A percentile compares a stretch with the other conserved stretches of the same genome.
Conservation (phyloP, 2,329 filamentous ascomycete species). For the Arachnomyces sp. region DNA sequence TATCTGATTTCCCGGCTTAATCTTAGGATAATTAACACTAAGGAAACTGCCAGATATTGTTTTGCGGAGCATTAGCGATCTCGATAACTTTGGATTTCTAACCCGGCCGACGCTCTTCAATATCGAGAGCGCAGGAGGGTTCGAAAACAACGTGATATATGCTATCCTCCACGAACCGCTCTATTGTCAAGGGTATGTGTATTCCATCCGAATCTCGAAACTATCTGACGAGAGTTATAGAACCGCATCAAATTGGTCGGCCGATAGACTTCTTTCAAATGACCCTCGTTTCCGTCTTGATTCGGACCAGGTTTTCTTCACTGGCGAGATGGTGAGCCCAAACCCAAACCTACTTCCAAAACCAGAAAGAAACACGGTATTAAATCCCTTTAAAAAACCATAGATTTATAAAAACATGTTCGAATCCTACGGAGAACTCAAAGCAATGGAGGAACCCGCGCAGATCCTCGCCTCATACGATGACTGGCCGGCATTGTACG, state of each 20-base stretch:
- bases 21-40: constrained; percentile 1
- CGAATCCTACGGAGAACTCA: constrained; percentile 67
- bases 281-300: constrained; percentile 41
- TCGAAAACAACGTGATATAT: constrained; percentile 74
- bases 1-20: constrained; percentile 2
- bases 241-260: constrained; percentile 65
- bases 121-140: constrained; percentile 59
- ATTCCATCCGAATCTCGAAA: neutral
- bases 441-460: constrained; percentile 58
- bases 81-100: constrained; percentile 67
- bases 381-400: constrained; percentile 1
- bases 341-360: neutral
- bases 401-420: constrained; percentile 75
- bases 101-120: constrained; percentile 61
- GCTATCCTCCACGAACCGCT: constrained; percentile 79
- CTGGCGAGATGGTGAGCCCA: constrained; percentile 66
- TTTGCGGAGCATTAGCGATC: constrained; percentile 60
- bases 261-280: constrained; percentile 34
- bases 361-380: neutral
- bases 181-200: constrained; percentile 61
- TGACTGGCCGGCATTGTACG: constrained; percentile 70
- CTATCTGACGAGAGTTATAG: constrained; percentile 26
- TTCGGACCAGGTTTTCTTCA: constrained; percentile 61
- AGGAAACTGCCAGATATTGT: constrained; percentile 46
- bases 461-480: constrained; percentile 58